Evolutionary conservation across 148 eudicot genomes (phyloP), one percentile per base, ranked within the genome.

Genomic region (Vaccinium darrowii): DNA sequence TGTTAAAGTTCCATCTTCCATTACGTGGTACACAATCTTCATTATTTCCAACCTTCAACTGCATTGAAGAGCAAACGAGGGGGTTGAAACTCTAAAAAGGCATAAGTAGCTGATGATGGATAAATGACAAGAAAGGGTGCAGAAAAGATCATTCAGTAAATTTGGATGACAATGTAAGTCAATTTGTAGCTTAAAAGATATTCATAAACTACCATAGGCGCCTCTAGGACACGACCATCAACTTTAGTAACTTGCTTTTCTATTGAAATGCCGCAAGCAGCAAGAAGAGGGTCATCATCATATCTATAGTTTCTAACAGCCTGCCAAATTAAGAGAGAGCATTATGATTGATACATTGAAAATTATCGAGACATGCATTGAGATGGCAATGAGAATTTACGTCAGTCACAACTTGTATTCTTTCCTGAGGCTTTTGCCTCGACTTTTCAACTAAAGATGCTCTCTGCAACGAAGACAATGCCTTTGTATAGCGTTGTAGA

Each of bases 1-100:
- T 90, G 79, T 91, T 94, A 81, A 94, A 93, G 82, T 84, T 90
- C 98, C 98, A 95, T 54, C 95, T 85, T 36, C 95, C 98, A 84
- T 92, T 91, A 18, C 90, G 74, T 58, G 98, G 97, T 36, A 81
- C 19, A 88, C 89, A 92, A 83, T 90, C 92, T 91, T 94, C 93
- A 86, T 87, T 89, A 49, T 89, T 89, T 21, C 99, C 99, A 72
- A 93, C 92, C 85, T 86, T 95, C 81, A 96, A 88, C 99, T 96
- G 88, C 87, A 91, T 76, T 10, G 76, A 16, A 56, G 71, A 82
- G 30, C 84, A 67, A 14, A 80, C 33, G 27, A 76, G 1, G 57
- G 58, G 50, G 13, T 15, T 10, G 52, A 27, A 60, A 60, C 8
- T 19, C 19, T 1, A 60, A 1, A 4, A 14, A 27, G 1, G 0